Base-by-base conservation (phyloP, 2,329 filamentous ascomycete species). In the Cladosporium sp. region DNA sequence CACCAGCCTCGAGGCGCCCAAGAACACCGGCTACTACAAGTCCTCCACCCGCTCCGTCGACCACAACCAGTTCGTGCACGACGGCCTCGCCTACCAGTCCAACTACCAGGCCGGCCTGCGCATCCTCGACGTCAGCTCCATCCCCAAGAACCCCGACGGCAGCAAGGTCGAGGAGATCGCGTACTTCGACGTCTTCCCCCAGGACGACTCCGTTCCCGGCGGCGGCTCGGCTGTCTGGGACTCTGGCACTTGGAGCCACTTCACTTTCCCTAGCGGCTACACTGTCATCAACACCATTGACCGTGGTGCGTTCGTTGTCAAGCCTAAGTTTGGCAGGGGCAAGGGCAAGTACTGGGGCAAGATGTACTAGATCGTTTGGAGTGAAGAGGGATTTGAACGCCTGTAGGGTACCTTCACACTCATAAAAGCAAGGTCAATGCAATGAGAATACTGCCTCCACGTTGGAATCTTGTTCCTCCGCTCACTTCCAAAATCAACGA, bases 251-350 rank as follows among this genome's bases (percentile, higher is more conserved):
- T 79, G 77, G 77, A 74, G 70, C 31, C 70, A 72, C 49, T 79
- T 76, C 56, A 73, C 74, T 1, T 79, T 78, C 61, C 70, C 70
- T 58, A 74, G 70, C 1, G 77, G 77, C 1, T 73, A 72, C 59
- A 71, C 79, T 53, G 69, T 79, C 6, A 62, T 80, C 57, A 79
- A 79, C 63, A 76, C 72, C 3, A 79, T 79, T 52, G 77, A 79
- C 64, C 66, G 76, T 7, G 77, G 77, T 51, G 70, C 71, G 8
- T 79, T 74, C 43, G 69, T 74, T 10, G 68, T 79, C 8, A 79
- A 77, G 68, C 43, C 49, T 22, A 52, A 52, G 49, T 50, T 43
- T 22, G 48, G 48, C 48, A 43, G 48, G 40, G 42, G 43, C 34
- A 52, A 52, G 42, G 49, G 49, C 48, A 50, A 50, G 48, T 50